Percentiles rank a stretch among this genome's conserved stretches.
Evolutionary conservation across 192 early-diverging fungal genomes (phyloP).

Genomic region (Entrophospora sp.): DNA sequence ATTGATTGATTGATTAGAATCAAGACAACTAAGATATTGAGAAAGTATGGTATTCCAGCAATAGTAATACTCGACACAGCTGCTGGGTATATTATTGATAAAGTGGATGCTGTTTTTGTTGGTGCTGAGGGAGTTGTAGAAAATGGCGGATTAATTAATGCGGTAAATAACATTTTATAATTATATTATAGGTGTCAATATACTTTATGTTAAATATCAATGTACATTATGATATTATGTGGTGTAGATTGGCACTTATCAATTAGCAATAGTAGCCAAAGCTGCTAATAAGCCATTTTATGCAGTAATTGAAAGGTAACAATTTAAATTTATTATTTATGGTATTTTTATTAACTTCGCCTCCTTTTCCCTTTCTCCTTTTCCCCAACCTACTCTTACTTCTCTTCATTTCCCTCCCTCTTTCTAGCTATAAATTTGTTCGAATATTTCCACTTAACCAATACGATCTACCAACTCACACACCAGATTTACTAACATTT

Average conservation of each 20-base stretch:
- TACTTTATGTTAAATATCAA: no score
- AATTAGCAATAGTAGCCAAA: constrained; percentile 90
- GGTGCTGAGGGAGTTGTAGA: constrained; percentile 98
- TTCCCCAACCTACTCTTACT: no score
- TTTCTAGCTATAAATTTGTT: constrained; percentile 87
- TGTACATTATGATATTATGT: no score
- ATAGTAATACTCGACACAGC: constrained; percentile 84
- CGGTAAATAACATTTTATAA: no score
- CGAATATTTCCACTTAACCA: constrained; percentile 92
- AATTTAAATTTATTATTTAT: neutral
- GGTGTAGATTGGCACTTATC: constrained; percentile 82
- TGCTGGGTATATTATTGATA: constrained; percentile 89
- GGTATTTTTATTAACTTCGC: no score
- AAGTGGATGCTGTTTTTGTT: constrained; percentile 93
- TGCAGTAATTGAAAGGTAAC: constrained; percentile 83
- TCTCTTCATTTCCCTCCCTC: neutral
- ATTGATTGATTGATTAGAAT: constrained; percentile 31
- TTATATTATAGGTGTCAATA: neutral
- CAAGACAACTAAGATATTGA: constrained; percentile 59
- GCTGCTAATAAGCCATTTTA: constrained; percentile 94
- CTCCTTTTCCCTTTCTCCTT: no score
- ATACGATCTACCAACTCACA: constrained; percentile 78
- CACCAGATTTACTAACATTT: constrained; percentile 59
- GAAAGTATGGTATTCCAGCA: constrained; percentile 67
- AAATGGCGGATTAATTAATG: constrained; percentile 96